Base-by-base conservation (phyloP, 2,329 filamentous ascomycete genomes). In the Ascochyta rabiei region DNA sequence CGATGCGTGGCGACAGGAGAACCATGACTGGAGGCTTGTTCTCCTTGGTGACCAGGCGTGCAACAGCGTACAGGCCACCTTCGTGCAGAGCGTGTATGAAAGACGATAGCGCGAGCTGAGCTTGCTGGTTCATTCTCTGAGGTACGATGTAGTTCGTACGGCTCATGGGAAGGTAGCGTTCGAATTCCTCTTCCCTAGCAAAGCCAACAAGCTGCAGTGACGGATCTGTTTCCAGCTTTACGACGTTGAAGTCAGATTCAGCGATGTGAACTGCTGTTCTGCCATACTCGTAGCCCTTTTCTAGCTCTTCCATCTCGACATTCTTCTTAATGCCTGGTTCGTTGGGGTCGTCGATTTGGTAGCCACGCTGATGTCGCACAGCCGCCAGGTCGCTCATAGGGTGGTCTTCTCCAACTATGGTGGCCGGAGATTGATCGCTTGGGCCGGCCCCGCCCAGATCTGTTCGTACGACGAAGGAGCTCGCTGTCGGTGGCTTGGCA, bases 281-380 rank as follows among this genome's bases (percentile, higher is more conserved):
- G 40, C 95, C 95, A 71, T 99, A 99, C 68, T 91, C 88, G 68
- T 93, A 99, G 0, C 95, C 95, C 72, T 92, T 96, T n/a, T 91
- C 91, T 33, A 99, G 81, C 15, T 91, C 85, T 13, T 96, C 92
- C 53, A 86, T 86, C 24, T 89, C 86, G 23, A 99, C 87, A 48
- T 96, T 91, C 48, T 82, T 83, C 76, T 93, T 96, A 12, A 90
- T 89, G 15, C 90, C 91, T 0, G 89, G 86, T 0, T 86, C 87
- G 34, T 84, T 80, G 5, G 88, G 83, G 57, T 97, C 90, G 33
- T 88, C 84, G 55, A 98, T 84, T 66, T 89, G 88, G 75, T 98
- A 99, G 1, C 86, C 86, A 37, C 90, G 86, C n/a, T 88, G 81
- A 55, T 85, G 89, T 64, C 87, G 88, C n/a, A 98, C 89, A 1